Evolutionary conservation across 2,329 filamentous ascomycete genomes (phyloP).

Genomic region (Colletotrichum sp.): DNA sequence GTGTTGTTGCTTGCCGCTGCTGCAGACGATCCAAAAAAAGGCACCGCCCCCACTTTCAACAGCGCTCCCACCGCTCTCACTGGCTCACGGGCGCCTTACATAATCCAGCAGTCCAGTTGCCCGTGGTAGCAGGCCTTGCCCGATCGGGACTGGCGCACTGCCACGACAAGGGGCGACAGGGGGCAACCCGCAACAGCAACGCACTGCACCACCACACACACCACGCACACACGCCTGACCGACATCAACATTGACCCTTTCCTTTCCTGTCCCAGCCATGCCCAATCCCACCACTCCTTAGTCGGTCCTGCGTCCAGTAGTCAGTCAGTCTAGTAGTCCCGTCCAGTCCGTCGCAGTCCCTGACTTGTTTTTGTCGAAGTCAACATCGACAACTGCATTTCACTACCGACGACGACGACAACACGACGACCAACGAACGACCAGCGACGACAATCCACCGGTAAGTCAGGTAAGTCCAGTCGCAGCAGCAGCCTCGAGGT

Average conservation of each 20-base stretch:
- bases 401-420: constrained; percentile 19
- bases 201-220: neutral
- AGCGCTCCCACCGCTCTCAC: neutral
- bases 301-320: neutral
- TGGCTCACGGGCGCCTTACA: neutral
- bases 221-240: constrained; percentile 17
- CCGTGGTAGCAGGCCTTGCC: constrained; percentile 21
- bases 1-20: neutral
- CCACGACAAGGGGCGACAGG: constrained; percentile 22
- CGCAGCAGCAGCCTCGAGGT: neutral
- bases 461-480: neutral
- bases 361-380: neutral
- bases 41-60: neutral
- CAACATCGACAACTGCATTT: constrained; percentile 16
- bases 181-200: constrained; percentile 22
- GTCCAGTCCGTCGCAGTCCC: constrained; percentile 1
- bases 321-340: constrained; percentile 5
- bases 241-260: constrained; percentile 24
- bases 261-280: constrained; percentile 21
- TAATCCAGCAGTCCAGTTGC: constrained; percentile 9
- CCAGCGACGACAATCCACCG: neutral
- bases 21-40: constrained; percentile 10
- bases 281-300: constrained; percentile 14
- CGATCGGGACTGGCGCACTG: constrained; percentile 3
- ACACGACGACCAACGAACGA: constrained; percentile 3